Conservation (phyloP, 371 early-diverging fungal genomes). For the Entomophthora muscae region DNA sequence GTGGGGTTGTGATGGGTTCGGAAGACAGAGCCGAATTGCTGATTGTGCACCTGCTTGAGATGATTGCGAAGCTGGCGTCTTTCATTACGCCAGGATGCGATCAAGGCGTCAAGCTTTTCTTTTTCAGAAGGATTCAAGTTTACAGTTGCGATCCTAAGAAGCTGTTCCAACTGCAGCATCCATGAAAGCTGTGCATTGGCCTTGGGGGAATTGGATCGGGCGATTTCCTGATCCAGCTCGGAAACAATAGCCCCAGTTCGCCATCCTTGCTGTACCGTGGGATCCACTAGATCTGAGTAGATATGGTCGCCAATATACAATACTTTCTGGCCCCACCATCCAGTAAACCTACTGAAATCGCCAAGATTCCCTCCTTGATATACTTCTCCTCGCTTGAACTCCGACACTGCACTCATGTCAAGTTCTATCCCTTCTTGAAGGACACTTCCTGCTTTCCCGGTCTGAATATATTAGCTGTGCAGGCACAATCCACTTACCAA, state of each 20-base stretch:
- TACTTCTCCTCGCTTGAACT: conserved; percentile 33
- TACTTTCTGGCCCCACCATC: conserved; percentile 37
- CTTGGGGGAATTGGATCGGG: conserved; percentile 17
- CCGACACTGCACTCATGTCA: conserved; percentile 20
- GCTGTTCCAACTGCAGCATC: conserved; percentile 28
- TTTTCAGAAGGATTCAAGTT: conserved; percentile 12
- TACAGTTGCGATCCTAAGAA: conserved; percentile 27
- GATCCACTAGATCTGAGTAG: conserved; percentile 44
- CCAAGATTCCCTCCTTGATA: conserved; percentile 40
- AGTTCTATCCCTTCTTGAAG: neutral
- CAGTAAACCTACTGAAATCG: conserved; percentile 33
- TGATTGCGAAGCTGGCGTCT: conserved; percentile 21
- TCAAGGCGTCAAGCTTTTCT: conserved; percentile 17
- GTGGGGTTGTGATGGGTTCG: conserved; percentile 41
- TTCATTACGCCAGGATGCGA: conserved; percentile 29
- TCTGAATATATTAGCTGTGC: no score
- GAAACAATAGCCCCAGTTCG: conserved; percentile 47
- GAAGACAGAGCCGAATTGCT: conserved; percentile 45
- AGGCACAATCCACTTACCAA: neutral
- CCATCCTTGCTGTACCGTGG: conserved; percentile 46
- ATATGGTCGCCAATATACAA: conserved; percentile 50
- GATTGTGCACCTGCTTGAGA: conserved; percentile 30
- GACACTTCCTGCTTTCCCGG: neutral
- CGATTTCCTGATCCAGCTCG: conserved; percentile 35
- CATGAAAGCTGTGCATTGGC: conserved; percentile 19